These are phyloP conservation scores for Neurospora africana DNA, from an alignment of 495 filamentous ascomycete genomes.

Conservation along the genomic window DNA sequence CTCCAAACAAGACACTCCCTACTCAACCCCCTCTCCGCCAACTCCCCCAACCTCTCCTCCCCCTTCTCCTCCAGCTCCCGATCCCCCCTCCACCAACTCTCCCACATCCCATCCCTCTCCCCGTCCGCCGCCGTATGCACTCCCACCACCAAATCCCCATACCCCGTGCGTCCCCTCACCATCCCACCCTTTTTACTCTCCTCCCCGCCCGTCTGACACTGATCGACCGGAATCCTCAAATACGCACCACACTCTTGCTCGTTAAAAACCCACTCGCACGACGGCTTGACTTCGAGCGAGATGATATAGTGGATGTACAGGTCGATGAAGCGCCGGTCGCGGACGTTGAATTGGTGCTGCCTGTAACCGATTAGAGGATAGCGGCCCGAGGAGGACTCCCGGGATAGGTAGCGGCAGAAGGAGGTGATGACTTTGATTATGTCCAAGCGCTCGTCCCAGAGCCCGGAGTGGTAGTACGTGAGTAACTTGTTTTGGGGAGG, in stretches of 20 bases:
- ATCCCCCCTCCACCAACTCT: background rate
- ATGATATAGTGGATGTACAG: background rate
- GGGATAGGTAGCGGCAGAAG: background rate
- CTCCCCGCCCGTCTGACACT: background rate
- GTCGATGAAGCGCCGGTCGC: background rate
- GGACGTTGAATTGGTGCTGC: background rate
- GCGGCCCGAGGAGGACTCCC: fast-evolving
- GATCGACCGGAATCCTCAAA: background rate
- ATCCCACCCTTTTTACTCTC: background rate
- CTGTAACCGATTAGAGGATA: background rate
- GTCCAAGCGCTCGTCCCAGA: background rate
- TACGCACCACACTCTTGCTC: background rate
- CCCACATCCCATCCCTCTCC: background rate
- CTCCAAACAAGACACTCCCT: background rate
- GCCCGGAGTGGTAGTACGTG: background rate
- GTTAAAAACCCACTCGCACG: background rate
- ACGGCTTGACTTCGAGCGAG: fast-evolving
- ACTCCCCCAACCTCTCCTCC: background rate
- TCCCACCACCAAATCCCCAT: background rate
- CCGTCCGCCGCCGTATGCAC: too few species aligned
- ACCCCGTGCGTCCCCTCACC: background rate
- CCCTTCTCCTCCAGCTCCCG: background rate
- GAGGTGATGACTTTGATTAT: background rate
- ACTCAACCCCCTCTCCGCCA: background rate
- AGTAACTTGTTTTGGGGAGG: background rate